Base-by-base conservation (phyloP, 768 basidiomycete species). In the Macrolepiota fuliginosa region DNA sequence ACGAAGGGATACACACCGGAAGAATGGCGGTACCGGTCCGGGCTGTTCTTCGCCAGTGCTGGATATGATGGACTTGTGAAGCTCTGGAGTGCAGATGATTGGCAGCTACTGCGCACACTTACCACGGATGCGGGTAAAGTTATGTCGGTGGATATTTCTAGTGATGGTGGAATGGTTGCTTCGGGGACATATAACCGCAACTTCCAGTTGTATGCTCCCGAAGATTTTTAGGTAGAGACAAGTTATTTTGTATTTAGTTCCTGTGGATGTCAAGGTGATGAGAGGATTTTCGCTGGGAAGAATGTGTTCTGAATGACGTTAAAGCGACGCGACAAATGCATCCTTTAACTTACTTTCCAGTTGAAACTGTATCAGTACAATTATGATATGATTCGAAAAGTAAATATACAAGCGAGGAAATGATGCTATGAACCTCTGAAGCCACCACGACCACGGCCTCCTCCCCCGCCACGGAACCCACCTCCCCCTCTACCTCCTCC, bases 101-200 rank as follows among this genome's bases (percentile, higher is more conserved):
- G 97, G 97, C 94, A 94, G 68, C 77, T 96, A 47, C 81, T 97
- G 55, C 84, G 89, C 64, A 91, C 91, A 47, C 80, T 99, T 61
- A 87, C 94, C 55, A 96, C 94, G 22, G 96, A 98, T 70, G 89
- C 91, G 27, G 94, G 96, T n/a, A 98, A 98, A 74, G 96, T 98
- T 63, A 99, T 98, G 97, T 93, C 92, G 6, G 95, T 98, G 10
- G 97, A 99, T 71, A 81, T 98, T 22, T 87, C 89, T 27, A 81
- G 81, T 57, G 93, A 96, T 72, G 92, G 88, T 12, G 87, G 86
- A 68, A 81, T 92, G 70, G 82, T 97, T 47, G 96, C 89, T 3
- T 91, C 90, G 4, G 95, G 95, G 39, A 95, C 93, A 47, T 96
- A 93, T 73, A 96, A 94, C 75, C 83, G 96, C 62, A 94, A 91